These are phyloP conservation scores for Eudorina sp. DNA, from an alignment of 139 green algal species.

Conservation along the genomic window DNA sequence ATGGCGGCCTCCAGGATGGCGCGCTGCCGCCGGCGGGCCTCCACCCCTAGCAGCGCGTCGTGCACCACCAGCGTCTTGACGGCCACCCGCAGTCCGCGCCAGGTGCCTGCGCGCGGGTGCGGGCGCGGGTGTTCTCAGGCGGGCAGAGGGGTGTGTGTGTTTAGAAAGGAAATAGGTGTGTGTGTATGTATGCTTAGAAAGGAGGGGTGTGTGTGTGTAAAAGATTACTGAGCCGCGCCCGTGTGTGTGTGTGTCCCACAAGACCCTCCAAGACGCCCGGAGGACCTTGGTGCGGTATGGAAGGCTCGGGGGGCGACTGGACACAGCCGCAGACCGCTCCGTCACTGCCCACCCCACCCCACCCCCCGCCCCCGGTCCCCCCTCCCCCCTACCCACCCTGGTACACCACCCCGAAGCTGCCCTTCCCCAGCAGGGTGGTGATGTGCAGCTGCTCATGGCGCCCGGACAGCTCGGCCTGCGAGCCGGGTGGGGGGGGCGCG, in stretches of 20 bases:
- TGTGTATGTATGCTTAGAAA: no score
- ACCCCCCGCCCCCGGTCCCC: not conserved
- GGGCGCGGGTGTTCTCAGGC: no score
- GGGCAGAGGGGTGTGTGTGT: no score
- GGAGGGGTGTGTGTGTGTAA: no score
- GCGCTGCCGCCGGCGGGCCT: conserved; percentile 8
- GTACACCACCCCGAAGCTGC: conserved; percentile 55
- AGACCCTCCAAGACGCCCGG: not conserved
- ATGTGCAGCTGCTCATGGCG: conserved; percentile 45
- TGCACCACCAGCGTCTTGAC: conserved; percentile 66
- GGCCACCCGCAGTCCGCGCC: conserved; percentile 61
- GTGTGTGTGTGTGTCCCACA: no score
- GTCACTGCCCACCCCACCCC: no score
- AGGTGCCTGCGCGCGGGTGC: conserved; percentile 34
- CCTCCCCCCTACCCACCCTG: conserved; percentile 10
- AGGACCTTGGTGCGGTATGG: no score
- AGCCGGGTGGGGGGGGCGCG: not conserved
- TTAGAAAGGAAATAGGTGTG: no score
- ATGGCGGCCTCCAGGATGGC: conserved; percentile 46
- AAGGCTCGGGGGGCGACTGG: no score
- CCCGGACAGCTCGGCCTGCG: conserved; percentile 42
- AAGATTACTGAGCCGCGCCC: no score
- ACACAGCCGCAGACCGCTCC: no score
- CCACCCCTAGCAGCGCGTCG: conserved; percentile 29
- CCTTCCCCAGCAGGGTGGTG: conserved; percentile 46